Base-by-base conservation (phyloP, 768 basidiomycete genomes). In the Panus rudis region DNA sequence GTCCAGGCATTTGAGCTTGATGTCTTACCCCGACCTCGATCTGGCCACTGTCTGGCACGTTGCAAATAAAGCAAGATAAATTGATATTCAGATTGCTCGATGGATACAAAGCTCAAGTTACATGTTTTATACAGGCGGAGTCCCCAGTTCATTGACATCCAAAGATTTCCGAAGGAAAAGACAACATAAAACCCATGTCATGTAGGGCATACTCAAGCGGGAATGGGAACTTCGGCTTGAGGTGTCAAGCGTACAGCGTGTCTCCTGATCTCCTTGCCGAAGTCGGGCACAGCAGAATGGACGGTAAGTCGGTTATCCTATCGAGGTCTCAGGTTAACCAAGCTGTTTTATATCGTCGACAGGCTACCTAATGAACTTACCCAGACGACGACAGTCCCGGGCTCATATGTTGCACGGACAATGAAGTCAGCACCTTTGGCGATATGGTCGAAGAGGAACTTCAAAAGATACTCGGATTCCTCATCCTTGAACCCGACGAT, bases 381-480 rank as follows among this genome's bases (percentile, higher is more conserved):
- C 76, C 78, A 79, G 38, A 78, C 68, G 12, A 75, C 72, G 17
- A 78, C 73, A 8, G 73, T 78, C 11, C 75, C 75, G 3, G 73
- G 71, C 49, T 67, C 57, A 50, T 77, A 78, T 1, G 53, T 62
- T 3, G 68, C 75, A 37, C 76, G 64, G 23, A 76, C 62, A 35
- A 73, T 71, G 61, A 71, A 71, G 52, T 76, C 72, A 1, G 69
- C 55, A 33, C 73, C 71, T 57, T 75, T 74, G 23, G 66, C 52
- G 46, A 74, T 66, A 45, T 76, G 75, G 53, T 75, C 69, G 59
- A 62, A 76, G 35, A 76, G 63, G 67, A 78, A 76, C 34, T 70
- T 71, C 49, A 77, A 62, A 20, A 79, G 63, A 47, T 66, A 70
- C 33, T 78, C 73, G 19, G 73, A 76, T 52, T 78, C 77, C 49